phyloP scores from a whole-genome alignment of 495 filamentous ascomycete genomes.

The Hypoxylon cercidicola region DNA sequence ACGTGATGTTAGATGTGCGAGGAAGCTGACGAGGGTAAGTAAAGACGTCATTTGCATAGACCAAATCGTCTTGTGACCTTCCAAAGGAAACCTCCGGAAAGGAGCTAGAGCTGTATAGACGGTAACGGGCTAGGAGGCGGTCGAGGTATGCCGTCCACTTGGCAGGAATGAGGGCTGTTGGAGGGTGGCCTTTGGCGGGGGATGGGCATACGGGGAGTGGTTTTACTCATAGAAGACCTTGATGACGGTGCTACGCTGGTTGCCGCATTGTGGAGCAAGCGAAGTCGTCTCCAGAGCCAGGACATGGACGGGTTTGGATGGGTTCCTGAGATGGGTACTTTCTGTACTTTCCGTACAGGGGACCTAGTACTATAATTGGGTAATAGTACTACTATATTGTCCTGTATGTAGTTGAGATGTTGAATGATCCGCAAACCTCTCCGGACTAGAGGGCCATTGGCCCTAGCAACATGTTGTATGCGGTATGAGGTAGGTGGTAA shows the following conservation, averaged over 20 bases:
- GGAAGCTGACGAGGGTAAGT: conserved; percentile 30
- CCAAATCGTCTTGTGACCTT: conserved; percentile 40
- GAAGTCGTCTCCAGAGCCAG: conserved; percentile 33
- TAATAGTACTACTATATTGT: conserved; percentile 2
- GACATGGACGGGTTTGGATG: conserved; percentile 17
- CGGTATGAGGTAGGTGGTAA: conserved; percentile 35
- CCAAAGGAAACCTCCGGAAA: conserved; percentile 33
- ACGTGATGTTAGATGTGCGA: conserved; percentile 17
- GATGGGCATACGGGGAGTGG: conserved; percentile 8
- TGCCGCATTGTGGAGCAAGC: conserved; percentile 26
- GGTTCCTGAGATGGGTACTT: conserved; percentile 35
- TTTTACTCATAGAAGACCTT: conserved; percentile 4
- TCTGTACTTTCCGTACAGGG: conserved; percentile 4
- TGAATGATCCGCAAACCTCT: conserved; percentile 5
- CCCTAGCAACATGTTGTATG: conserved; percentile 5
- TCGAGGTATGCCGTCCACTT: conserved; percentile 28
- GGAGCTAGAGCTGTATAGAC: conserved; percentile 21
- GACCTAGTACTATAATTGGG: conserved; percentile 4
- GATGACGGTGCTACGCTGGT: conserved; percentile 17
- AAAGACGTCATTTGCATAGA: conserved; percentile 39
- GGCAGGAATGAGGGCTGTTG: conserved; percentile 25
- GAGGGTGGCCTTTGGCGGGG: conserved; percentile 32
- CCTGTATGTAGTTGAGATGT: conserved; percentile 8
- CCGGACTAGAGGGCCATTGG: conserved; percentile 25
- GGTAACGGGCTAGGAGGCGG: conserved; percentile 17